A percentile compares a stretch with the other conserved stretches of the same genome.
phyloP scores from a whole-genome alignment of 768 basidiomycete genomes.

The Suillus decipiens region DNA sequence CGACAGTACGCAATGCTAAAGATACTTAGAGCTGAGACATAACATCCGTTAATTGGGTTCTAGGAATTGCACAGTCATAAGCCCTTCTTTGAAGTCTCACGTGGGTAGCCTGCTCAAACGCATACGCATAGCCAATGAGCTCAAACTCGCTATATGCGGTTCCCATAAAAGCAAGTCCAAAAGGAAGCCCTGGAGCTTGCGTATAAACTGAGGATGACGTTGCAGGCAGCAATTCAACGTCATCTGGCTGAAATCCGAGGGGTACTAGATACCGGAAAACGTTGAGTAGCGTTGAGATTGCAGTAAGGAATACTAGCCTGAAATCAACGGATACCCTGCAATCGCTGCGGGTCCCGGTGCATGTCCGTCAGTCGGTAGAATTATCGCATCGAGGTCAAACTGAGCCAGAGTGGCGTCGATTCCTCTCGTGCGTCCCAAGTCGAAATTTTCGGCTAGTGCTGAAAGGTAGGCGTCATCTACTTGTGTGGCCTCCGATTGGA shows the following conservation, averaged over 20 bases:
- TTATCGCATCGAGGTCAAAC: slow-evolving; percentile 47
- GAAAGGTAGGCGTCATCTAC: slow-evolving; percentile 41
- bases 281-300: slow-evolving; percentile 15
- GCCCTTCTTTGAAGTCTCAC: slow-evolving; percentile 47
- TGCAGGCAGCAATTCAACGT: slow-evolving; percentile 39
- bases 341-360: slow-evolving; percentile 41
- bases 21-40: slow-evolving; percentile 4
- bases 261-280: slow-evolving; percentile 44
- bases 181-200: slow-evolving; percentile 46
- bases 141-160: slow-evolving; percentile 58
- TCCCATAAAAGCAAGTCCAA: slow-evolving; percentile 58
- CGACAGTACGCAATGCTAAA: not conserved
- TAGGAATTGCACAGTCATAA: slow-evolving; percentile 51
- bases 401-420: slow-evolving; percentile 49
- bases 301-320: slow-evolving; percentile 33
- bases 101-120: slow-evolving; percentile 62
- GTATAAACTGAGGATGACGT: slow-evolving; percentile 40
- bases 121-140: slow-evolving; percentile 56
- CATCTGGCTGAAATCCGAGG: slow-evolving; percentile 53
- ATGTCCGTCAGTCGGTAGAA: slow-evolving; percentile 36
- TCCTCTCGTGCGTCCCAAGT: slow-evolving; percentile 47
- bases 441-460: slow-evolving; percentile 43
- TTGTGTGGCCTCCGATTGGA: not conserved
- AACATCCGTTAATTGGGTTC: slow-evolving; percentile 44
- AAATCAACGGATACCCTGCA: slow-evolving; percentile 61